Base-by-base conservation (phyloP, 768 basidiomycete species). In the Collybia mongolica region DNA sequence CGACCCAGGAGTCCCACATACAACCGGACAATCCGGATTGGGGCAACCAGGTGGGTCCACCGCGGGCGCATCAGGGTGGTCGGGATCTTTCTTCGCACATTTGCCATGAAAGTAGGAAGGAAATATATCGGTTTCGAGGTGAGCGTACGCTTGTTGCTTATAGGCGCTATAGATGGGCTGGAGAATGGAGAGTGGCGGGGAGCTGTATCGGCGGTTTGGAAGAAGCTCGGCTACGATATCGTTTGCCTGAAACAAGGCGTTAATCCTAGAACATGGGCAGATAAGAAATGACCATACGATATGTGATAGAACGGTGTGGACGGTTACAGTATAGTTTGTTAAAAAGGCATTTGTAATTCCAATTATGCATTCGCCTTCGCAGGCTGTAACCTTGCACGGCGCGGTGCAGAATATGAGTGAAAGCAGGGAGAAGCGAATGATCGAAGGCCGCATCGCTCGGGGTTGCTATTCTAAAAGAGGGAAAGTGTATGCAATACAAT, bases 1-100 rank as follows among this genome's bases (percentile, higher is more conserved):
- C 2, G 88, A 90, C 8, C 88, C 88, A n/a, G 89, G 86, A 5
- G 88, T 90, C 59, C 89, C 88, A 54, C 88, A 90, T 26, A 89
- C 79, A 48, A 88, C 78, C 18, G 86, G 80, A 61, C 88, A 91
- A 59, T 90, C 81, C 29, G 88, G 86, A 56, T 90, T 87, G 7
- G 88, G 88, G 57, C 89, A 90, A 19, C 89, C 88, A 1, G 68
- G 46, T 14, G 88, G 88, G 36, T 86, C 78, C 49, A 73, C 66
- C 37, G 11, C 20, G 1, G 54, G 57, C n/a, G 48, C 56, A 18
- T 49, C 42, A 9, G 54, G 52, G 15, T 57, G 48, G 6, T 44
- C 17, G 18, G 54, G 51, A 29, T 81, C 80, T 39, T 78, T 69
- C 19, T 71, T 56, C 60, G 78, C 77, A 58, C 88, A 90, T 66